Percentiles rank a stretch among this genome's conserved stretches.
Evolutionary conservation across 2,329 filamentous ascomycete species (phyloP).

Genomic region (Penicillium sp.): DNA sequence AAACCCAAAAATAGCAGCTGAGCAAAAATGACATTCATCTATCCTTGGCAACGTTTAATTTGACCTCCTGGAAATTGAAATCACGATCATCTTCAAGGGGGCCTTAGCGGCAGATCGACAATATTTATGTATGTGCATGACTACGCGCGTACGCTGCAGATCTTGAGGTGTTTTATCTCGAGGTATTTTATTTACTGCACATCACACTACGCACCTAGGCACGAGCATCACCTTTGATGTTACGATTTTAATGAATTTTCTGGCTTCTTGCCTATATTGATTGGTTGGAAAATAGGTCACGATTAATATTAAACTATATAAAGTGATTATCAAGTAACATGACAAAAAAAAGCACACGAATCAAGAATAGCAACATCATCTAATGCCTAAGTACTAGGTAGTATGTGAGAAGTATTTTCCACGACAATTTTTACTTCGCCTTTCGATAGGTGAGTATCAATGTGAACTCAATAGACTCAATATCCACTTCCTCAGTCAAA

Average conservation of each 20-base stretch:
- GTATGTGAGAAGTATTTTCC: neutral
- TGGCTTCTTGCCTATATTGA: neutral
- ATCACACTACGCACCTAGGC: no score
- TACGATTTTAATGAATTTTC: no score
- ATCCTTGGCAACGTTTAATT: neutral
- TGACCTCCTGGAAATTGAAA: neutral
- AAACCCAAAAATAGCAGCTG: neutral
- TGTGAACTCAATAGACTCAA: no score
- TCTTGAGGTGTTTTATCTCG: no score
- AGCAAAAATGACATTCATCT: neutral
- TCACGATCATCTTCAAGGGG: neutral
- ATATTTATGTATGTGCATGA: neutral
- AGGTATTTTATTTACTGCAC: no score
- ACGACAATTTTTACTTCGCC: neutral
- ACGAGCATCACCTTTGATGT: no score
- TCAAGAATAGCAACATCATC: neutral
- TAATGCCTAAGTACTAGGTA: neutral
- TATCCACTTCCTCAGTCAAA: neutral
- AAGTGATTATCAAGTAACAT: neutral
- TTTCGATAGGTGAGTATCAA: neutral
- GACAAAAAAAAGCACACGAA: neutral
- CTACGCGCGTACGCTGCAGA: neutral
- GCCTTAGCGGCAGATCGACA: neutral
- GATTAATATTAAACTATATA: neutral
- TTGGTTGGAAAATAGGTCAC: neutral